These are phyloP conservation scores for Prillingera fragicola DNA, from an alignment of 1,284 basidiomycete genomes.

Conservation along the genomic window DNA sequence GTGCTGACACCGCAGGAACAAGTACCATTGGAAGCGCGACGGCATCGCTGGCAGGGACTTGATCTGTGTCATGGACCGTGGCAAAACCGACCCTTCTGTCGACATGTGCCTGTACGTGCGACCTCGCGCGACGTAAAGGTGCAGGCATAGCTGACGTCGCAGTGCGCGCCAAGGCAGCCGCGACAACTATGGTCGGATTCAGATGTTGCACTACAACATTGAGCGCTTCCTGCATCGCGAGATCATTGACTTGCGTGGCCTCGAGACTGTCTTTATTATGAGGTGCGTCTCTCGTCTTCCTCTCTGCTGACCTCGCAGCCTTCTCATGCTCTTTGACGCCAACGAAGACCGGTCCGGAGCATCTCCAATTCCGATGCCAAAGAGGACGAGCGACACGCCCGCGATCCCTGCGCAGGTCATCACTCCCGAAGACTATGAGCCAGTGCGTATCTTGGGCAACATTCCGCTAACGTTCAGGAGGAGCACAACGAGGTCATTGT, in stretches of 20 bases:
- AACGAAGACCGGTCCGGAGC: too few species aligned
- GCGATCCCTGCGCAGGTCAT: conserved; percentile 17
- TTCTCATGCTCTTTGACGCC: background rate
- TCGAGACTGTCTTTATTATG: conserved; percentile 38
- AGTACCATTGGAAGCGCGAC: conserved; percentile 42
- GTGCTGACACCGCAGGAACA: conserved; percentile 26
- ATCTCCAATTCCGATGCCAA: too few species aligned
- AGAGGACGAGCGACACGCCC: too few species aligned
- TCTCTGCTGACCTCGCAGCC: conserved; percentile 13
- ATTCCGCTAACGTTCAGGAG: conserved; percentile 18
- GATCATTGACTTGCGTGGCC: conserved; percentile 42
- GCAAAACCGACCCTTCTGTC: conserved; percentile 43
- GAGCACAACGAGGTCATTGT: conserved; percentile 46
- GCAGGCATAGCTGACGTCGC: too few species aligned
- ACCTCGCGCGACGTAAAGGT: conserved; percentile 24
- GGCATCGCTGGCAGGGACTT: conserved; percentile 36
- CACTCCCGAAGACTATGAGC: conserved; percentile 33
- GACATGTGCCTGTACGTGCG: conserved; percentile 41
- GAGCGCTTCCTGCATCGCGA: conserved; percentile 41
- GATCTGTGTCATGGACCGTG: conserved; percentile 41
- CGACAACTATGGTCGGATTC: too few species aligned
- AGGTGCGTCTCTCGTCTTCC: conserved; percentile 19
- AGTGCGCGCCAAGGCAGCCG: conserved; percentile 33
- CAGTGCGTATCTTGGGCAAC: conserved; percentile 8
- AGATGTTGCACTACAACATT: conserved; percentile 46